A percentile compares a stretch with the other conserved stretches of the same genome.
These are phyloP conservation scores for Pyrenula massariospora DNA, from an alignment of 495 filamentous ascomycete genomes.

Conservation along the genomic window DNA sequence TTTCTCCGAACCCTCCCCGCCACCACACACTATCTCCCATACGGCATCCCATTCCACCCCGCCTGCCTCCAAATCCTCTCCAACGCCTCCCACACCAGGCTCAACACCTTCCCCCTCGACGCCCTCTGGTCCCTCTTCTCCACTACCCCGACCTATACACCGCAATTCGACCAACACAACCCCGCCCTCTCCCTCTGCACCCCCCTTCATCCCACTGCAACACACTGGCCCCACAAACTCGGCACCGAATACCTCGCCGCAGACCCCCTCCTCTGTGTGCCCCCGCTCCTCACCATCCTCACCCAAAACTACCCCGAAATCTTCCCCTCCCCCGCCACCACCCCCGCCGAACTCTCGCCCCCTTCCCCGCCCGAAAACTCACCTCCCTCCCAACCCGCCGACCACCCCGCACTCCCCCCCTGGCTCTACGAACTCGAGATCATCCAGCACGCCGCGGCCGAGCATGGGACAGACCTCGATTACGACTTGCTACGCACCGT, in stretches of 20 bases:
- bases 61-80: not conserved
- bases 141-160: not conserved
- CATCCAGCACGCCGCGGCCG: not conserved
- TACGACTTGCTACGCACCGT: not conserved
- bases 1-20: not conserved
- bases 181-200: not conserved
- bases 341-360: not conserved
- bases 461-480: not conserved
- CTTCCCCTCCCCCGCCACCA: slow-evolving; percentile 9
- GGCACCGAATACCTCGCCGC: not conserved
- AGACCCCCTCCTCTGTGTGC: slow-evolving; percentile 11
- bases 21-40: not conserved
- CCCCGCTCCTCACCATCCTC: slow-evolving; percentile 11
- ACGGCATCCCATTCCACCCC: not conserved
- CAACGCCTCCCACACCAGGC: not conserved
- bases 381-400: slow-evolving; percentile 4
- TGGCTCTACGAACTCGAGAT: not conserved
- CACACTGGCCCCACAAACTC: not conserved
- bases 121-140: not conserved
- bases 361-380: not conserved
- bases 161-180: not conserved
- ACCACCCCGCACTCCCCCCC: not conserved
- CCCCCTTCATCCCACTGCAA: not conserved
- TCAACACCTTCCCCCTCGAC: not conserved
- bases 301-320: slow-evolving; percentile 14